Evolutionary conservation across 1,139 yeast species (phyloP).

Genomic region (Hansenula anomala): DNA sequence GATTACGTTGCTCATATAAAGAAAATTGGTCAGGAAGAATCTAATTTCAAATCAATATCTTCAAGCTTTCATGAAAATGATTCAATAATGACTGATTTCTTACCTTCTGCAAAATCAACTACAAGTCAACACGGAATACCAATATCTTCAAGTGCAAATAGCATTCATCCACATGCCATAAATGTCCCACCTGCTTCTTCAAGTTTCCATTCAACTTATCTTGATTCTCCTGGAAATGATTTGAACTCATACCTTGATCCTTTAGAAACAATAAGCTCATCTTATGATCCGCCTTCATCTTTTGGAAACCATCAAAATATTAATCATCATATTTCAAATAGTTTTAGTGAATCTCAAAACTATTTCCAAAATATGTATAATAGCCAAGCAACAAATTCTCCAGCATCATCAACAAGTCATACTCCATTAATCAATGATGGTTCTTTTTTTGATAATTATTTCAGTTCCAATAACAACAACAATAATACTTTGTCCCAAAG

Average conservation of each 20-base stretch:
- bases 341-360: slow-evolving; percentile 11
- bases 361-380: slow-evolving; percentile 15
- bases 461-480: slow-evolving; percentile 6
- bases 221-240: slow-evolving; percentile 9
- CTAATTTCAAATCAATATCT: slow-evolving; percentile 3
- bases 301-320: slow-evolving; percentile 6
- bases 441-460: slow-evolving; percentile 20
- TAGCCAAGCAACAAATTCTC: slow-evolving; percentile 16
- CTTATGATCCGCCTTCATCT: slow-evolving; percentile 21
- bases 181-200: neutral
- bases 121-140: neutral
- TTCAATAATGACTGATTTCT: slow-evolving; percentile 1
- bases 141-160: neutral
- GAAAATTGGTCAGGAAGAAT: slow-evolving; percentile 42
- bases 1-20: slow-evolving; percentile 67
- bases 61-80: slow-evolving; percentile 2
- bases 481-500: neutral
- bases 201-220: slow-evolving; percentile 8
- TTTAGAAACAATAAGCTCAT: slow-evolving; percentile 18
- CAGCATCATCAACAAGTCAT: slow-evolving; percentile 18
- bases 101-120: neutral
- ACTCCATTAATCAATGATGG: slow-evolving; percentile 18
- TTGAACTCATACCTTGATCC: slow-evolving; percentile 21
- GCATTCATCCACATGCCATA: neutral
- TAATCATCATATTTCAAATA: slow-evolving; percentile 8